phyloP scores from a whole-genome alignment of 2,329 filamentous ascomycete genomes.

The Akanthomyces muscarius region DNA sequence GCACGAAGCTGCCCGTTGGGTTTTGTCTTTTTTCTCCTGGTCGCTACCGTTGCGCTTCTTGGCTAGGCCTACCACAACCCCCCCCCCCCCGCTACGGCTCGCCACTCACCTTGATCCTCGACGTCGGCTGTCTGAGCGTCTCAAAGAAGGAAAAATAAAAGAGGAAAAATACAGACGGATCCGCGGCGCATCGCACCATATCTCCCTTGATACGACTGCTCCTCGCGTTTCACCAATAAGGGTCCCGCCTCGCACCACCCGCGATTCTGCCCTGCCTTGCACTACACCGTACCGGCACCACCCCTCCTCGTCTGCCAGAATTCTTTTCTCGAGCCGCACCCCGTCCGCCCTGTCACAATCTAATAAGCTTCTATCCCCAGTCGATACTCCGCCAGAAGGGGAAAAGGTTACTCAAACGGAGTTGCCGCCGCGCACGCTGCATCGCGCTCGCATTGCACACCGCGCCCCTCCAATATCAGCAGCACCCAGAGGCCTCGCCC shows the following conservation, averaged over 20 bases:
- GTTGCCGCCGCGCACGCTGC: background rate
- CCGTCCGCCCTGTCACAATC: background rate
- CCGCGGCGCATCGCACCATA: conserved; percentile 7
- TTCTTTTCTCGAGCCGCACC: background rate
- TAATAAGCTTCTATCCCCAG: background rate
- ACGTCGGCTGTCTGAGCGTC: background rate
- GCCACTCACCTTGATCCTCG: background rate
- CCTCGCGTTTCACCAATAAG: conserved; percentile 4
- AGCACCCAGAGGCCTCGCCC: background rate
- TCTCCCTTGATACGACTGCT: background rate
- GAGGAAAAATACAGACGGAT: background rate
- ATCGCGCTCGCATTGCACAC: background rate
- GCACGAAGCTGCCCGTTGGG: background rate
- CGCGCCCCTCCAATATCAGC: background rate
- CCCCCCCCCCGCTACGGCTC: background rate
- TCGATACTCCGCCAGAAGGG: background rate
- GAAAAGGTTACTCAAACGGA: background rate
- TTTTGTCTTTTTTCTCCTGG: background rate
- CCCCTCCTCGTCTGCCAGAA: background rate
- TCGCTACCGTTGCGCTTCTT: background rate
- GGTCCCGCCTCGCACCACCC: background rate
- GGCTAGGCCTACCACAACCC: too few relatives aligned
- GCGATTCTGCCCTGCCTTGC: background rate
- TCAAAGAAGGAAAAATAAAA: background rate
- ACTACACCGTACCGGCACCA: background rate